Percentiles rank a stretch among this genome's conserved stretches.
Evolutionary conservation across 192 early-diverging fungal genomes (phyloP).

Genomic region (Diversispora epigaea): DNA sequence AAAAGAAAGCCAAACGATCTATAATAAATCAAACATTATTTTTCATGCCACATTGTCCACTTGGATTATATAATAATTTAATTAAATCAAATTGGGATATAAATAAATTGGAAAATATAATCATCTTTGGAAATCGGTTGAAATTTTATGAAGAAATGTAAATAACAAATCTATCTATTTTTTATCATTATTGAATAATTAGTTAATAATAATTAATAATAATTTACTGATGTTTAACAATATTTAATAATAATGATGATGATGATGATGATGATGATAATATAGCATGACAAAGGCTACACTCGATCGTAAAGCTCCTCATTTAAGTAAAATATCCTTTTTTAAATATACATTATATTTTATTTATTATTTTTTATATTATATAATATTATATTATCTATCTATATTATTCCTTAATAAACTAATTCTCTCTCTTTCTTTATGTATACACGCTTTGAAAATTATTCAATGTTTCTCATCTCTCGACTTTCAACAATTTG

Average conservation of each 20-base stretch:
- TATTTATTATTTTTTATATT: not conserved
- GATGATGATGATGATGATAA: too few species aligned
- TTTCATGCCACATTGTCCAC: slow-evolving; percentile 49
- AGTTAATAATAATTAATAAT: not conserved
- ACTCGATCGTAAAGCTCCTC: slow-evolving; percentile 20
- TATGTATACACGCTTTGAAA: slow-evolving; percentile 11
- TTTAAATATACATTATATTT: not conserved
- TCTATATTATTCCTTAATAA: not conserved
- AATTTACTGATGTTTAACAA: not conserved
- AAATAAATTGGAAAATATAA: slow-evolving; percentile 28
- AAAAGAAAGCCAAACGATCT: slow-evolving; percentile 33
- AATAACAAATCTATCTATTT: not conserved
- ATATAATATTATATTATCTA: too few species aligned
- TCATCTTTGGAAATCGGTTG: slow-evolving; percentile 45
- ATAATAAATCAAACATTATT: slow-evolving; percentile 34
- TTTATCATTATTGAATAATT: not conserved
- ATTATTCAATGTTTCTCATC: slow-evolving; percentile 2
- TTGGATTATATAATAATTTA: slow-evolving; percentile 42
- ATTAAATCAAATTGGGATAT: slow-evolving; percentile 41
- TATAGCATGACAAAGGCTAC: not conserved
- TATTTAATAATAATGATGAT: too few species aligned
- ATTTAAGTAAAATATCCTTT: slow-evolving; percentile 27
- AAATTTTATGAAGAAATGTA: slow-evolving; percentile 46
- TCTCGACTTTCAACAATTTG: slow-evolving; percentile 2
- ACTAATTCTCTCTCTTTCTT: not conserved